Base-by-base conservation (phyloP, 352 stramenopile genomes). In the Pythium plurisporium region DNA sequence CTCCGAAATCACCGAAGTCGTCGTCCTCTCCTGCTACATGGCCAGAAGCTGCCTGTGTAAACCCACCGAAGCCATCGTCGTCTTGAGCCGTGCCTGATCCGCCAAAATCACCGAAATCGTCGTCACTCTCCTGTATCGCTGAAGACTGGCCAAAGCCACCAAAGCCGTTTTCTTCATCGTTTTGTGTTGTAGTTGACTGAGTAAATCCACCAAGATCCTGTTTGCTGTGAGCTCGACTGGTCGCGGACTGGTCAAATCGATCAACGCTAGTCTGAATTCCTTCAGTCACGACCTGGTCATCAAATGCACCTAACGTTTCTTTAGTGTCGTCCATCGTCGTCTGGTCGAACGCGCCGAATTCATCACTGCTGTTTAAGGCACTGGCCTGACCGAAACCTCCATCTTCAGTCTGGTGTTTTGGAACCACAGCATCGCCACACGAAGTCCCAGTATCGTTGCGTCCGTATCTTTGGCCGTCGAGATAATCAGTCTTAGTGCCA, bases 131-230 rank as follows among this genome's bases (percentile, higher is more conserved):
- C 6, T 41, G 14, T 9, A 22, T 41, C 20, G 34, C 12, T 47
- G 55, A 46, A 1, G 59, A 49, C 34, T 69, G 63, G 10, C 8
- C 49, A 36, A 31, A 43, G 29, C 40, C 14, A 20, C 61, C 38
- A 22, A 55, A 45, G 23, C 65, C 71, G 49, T 77, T 73, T 10
- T 54, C 47, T 14, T 44, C 31, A 30, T 41, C 20, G 10, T 22
- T 33, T 10, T 64, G 48, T 4, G 53, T 45, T 10, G 47, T 10
- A 19, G 50, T 49, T 3, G 54, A 49, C 43, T 76, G 55, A 11
- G 29, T 44, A 65, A 85, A 85, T 19, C 79, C 70, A 12, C 56
- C 72, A 55, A 82, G n/a, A n/a, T n/a, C n/a, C n/a, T n/a, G n/a
- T n/a, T n/a, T n/a, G n/a, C n/a, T n/a, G n/a, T n/a, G n/a, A n/a